Conservation (phyloP, 345 rosid genomes). For the Gossypium australe region DNA sequence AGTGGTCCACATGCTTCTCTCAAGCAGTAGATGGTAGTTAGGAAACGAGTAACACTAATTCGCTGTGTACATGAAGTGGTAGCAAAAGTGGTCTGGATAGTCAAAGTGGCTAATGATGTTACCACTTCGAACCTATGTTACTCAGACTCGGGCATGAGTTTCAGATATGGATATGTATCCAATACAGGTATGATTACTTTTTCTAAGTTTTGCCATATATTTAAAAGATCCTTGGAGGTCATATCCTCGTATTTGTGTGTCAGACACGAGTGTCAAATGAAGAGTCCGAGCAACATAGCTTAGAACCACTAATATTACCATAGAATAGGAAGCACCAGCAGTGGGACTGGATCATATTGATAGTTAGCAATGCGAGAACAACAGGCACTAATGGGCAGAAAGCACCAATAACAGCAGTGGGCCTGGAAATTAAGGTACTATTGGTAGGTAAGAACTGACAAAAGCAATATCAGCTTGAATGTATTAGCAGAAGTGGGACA, state of each 20-base stretch:
- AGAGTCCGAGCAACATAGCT: too few species aligned
- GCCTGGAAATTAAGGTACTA: background rate
- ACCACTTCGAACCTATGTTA: background rate
- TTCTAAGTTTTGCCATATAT: too few species aligned
- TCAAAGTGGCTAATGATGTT: background rate
- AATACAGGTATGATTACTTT: too few species aligned
- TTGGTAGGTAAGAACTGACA: background rate
- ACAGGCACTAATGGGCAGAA: constrained; percentile 1
- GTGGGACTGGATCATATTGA: background rate
- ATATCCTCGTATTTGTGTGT: too few species aligned
- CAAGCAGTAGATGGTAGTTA: background rate
- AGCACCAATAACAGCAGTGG: constrained; percentile 6
- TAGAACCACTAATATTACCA: background rate
- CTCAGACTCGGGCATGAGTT: too few species aligned
- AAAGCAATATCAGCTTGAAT: background rate
- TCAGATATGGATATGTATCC: too few species aligned
- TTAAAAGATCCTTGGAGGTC: too few species aligned
- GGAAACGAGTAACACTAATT: background rate
- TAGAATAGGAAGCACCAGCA: background rate
- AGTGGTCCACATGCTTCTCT: constrained; percentile 1
- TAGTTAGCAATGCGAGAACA: background rate
- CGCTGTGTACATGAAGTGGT: background rate
- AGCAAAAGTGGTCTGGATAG: background rate
- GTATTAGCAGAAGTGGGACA: constrained; percentile 3
- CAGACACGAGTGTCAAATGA: too few species aligned